Evolutionary conservation across 164 flowering plant genomes (phyloP), one percentile per base, ranked within the genome.

Genomic region (Macadamia tetraphylla): DNA sequence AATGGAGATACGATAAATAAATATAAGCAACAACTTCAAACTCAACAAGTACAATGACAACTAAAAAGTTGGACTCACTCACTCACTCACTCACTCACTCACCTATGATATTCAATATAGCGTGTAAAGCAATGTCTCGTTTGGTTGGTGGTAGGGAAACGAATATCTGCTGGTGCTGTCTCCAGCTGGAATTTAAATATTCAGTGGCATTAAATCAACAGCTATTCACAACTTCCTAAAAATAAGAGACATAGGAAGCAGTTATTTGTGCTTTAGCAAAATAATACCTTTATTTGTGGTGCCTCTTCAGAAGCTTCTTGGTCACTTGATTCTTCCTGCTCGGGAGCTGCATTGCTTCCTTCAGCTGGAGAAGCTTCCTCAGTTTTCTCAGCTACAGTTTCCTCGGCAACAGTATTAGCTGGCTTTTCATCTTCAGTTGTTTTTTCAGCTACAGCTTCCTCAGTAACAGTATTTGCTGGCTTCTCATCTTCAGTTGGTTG

Each of bases 121-220:
- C 98, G 87, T 56, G 98, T 90, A 71, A 92, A 92, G 84, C 98
- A 94, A 79, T 94, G 98, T 81, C 97, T 87, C 62, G 97, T 80
- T 69, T 94, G 98, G 74, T 94, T 94, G 63, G 98, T 94, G 14
- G 97, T 90, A 15, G 98, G 98, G 72, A 94, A 94, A 56, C 98
- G 97, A 65, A 83, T 90, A 84, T 94, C 98, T 46, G 85, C 98
- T 15, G 98, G 98, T 51, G 98, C 98, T 32, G 98, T 94, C 85
- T 87, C 93, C 57, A 94, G 82, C 98, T 94, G 83, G 51, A 80
- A 69, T 59, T 42, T 53, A 64, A 40, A n/a, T n/a, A n/a, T n/a
- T n/a, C n/a, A n/a, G n/a, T 14, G 49, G 60, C 17, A 73, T 14
- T 29, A 69, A 1, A 29, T 49, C 14, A 46, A 66, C 44, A 52